A percentile compares a stretch with the other conserved stretches of the same genome.
Conservation (phyloP, 129 eudicot genomes). For the Dittrichia graveolens region DNA sequence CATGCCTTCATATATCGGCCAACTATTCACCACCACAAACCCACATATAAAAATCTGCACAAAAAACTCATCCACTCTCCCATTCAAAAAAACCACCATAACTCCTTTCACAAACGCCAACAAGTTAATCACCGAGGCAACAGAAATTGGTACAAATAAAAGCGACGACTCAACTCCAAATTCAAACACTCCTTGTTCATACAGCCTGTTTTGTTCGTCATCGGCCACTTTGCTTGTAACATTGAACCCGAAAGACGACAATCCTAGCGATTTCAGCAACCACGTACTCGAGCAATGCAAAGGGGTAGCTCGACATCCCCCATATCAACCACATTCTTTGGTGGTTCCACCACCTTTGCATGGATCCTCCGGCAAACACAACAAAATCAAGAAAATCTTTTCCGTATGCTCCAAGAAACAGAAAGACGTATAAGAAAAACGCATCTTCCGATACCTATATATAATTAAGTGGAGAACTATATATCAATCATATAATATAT, state of each 20-base stretch:
- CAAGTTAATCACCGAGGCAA: conserved; percentile 40
- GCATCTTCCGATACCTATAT: conserved; percentile 48
- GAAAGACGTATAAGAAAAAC: conserved; percentile 38
- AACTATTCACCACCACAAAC: conserved; percentile 57
- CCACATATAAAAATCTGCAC: conserved; percentile 54
- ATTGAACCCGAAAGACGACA: conserved; percentile 47
- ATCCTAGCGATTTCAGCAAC: conserved; percentile 33
- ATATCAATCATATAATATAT: too few species aligned
- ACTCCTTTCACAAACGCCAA: conserved; percentile 36
- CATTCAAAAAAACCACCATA: neutral
- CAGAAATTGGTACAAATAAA: conserved; percentile 46
- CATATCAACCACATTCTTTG: conserved; percentile 69
- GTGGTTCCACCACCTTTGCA: conserved; percentile 59
- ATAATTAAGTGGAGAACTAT: neutral
- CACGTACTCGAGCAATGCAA: conserved; percentile 50
- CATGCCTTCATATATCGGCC: conserved; percentile 64
- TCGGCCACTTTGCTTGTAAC: conserved; percentile 55
- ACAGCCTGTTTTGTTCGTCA: conserved; percentile 43
- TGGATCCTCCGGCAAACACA: conserved; percentile 35
- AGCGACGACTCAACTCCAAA: conserved; percentile 58
- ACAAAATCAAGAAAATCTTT: conserved; percentile 58
- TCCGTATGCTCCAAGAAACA: conserved; percentile 60
- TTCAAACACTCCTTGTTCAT: conserved; percentile 57
- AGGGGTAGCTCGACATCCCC: conserved; percentile 42
- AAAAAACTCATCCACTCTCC: conserved; percentile 27